Percentiles rank a stretch among this genome's conserved stretches.
Evolutionary conservation across 2,329 filamentous ascomycete species (phyloP).

Genomic region (Passalora sequoiae): DNA sequence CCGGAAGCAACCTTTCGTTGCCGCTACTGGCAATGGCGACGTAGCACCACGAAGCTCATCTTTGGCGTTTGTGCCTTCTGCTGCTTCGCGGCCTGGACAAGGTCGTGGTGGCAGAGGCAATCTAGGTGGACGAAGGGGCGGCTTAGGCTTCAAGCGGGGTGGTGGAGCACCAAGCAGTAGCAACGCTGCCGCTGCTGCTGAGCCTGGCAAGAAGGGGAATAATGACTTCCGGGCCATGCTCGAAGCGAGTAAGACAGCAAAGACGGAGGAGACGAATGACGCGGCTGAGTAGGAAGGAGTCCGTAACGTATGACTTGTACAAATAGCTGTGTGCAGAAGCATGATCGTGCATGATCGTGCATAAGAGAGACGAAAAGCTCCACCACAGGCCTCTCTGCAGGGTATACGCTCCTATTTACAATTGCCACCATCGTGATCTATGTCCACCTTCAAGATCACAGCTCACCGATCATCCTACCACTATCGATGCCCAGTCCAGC

Average conservation of each 20-base stretch:
- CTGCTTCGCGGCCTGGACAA: constrained; percentile 44
- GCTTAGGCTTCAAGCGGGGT: constrained; percentile 47
- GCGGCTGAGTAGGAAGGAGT: constrained; percentile 13
- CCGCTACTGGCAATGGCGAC: constrained; percentile 7
- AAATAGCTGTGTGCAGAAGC: no score
- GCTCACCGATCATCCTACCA: constrained; percentile 2
- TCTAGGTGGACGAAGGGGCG: constrained; percentile 42
- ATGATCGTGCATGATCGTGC: no score
- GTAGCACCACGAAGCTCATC: constrained; percentile 21
- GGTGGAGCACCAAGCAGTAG: constrained; percentile 20
- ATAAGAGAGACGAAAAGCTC: no score
- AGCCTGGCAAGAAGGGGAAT: constrained; percentile 48
- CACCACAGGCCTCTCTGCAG: no score
- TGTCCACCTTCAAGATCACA: no score
- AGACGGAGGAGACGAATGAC: constrained; percentile 21
- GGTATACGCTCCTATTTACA: no score
- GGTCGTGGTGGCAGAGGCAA: constrained; percentile 42
- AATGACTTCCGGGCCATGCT: constrained; percentile 55
- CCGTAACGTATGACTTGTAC: no score
- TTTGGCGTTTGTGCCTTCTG: constrained; percentile 16
- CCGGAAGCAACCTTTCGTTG: constrained; percentile 32
- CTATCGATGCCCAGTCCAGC: constrained; percentile 5
- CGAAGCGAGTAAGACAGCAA: constrained; percentile 35
- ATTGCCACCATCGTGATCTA: no score
- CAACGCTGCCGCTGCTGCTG: constrained; percentile 26